phyloP scores from a whole-genome alignment of 2,329 filamentous ascomycete genomes.

The Xylaria sp. region DNA sequence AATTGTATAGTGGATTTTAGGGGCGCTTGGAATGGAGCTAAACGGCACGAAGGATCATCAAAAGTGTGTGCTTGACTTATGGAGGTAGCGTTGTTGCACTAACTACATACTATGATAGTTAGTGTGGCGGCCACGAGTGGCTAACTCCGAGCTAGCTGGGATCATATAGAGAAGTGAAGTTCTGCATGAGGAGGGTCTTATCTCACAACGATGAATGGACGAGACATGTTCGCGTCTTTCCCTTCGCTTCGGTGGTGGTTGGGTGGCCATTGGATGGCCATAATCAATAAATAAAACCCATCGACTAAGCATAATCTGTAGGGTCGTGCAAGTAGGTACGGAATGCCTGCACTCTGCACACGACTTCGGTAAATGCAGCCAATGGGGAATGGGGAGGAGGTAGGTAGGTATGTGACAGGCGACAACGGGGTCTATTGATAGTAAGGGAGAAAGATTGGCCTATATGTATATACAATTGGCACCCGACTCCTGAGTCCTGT shows the following conservation, averaged over 20 bases:
- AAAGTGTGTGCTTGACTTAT: not conserved
- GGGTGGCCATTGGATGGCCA: no score
- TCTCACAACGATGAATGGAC: not conserved
- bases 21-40: conserved; percentile 3
- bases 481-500: no score
- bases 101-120: not conserved
- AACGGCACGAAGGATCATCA: conserved; percentile 7
- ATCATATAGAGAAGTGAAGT: not conserved
- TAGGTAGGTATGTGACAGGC: no score
- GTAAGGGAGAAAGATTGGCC: conserved; percentile 11
- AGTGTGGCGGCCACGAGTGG: not conserved
- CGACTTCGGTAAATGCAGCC: not conserved
- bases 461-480: no score
- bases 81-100: not conserved
- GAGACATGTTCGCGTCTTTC: not conserved
- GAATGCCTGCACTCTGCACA: not conserved
- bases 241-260: not conserved
- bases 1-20: conserved; percentile 5
- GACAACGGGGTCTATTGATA: not conserved
- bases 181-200: not conserved
- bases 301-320: not conserved
- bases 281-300: not conserved
- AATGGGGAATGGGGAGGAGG: conserved; percentile 3
- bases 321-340: not conserved
- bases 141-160: not conserved